A percentile compares a stretch with the other conserved stretches of the same genome.
Conservation (phyloP, 2,329 filamentous ascomycete species). For the Paracoccidioides lutzii region DNA sequence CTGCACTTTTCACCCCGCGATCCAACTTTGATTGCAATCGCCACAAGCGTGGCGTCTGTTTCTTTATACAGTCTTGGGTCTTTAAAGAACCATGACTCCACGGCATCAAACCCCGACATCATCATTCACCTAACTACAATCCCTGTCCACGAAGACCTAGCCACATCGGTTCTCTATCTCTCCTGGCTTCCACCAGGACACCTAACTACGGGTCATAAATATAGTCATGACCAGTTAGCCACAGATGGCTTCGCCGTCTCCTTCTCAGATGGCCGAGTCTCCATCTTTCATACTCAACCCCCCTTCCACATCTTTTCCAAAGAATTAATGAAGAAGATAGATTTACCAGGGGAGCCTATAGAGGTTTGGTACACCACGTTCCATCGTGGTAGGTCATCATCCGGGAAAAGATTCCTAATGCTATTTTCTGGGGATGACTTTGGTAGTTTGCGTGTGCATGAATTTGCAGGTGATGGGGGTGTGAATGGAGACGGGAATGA, state of each 20-base stretch:
- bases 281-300: constrained; percentile 39
- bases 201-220: constrained; percentile 13
- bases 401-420: constrained; percentile 10
- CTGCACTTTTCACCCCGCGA: constrained; percentile 59
- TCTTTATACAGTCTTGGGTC: constrained; percentile 24
- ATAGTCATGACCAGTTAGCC: background rate
- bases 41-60: constrained; percentile 54
- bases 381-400: background rate
- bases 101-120: constrained; percentile 8
- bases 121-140: constrained; percentile 32
- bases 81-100: constrained; percentile 6
- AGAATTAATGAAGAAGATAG: constrained; percentile 59
- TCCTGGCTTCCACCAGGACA: constrained; percentile 50
- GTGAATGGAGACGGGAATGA: constrained; percentile 5
- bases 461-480: constrained; percentile 13
- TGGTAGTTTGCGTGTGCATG: constrained; percentile 22
- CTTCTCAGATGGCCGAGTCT: constrained; percentile 54
- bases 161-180: constrained; percentile 57
- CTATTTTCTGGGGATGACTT: constrained; percentile 32
- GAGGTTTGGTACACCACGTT: constrained; percentile 30
- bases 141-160: constrained; percentile 39
- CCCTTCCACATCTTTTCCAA: constrained; percentile 19
- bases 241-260: constrained; percentile 52
- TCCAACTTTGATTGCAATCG: constrained; percentile 52
- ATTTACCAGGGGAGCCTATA: constrained; percentile 38